phyloP scores from a whole-genome alignment of 192 early-diverging fungal species.

The Rhizophlyctis rosea region DNA sequence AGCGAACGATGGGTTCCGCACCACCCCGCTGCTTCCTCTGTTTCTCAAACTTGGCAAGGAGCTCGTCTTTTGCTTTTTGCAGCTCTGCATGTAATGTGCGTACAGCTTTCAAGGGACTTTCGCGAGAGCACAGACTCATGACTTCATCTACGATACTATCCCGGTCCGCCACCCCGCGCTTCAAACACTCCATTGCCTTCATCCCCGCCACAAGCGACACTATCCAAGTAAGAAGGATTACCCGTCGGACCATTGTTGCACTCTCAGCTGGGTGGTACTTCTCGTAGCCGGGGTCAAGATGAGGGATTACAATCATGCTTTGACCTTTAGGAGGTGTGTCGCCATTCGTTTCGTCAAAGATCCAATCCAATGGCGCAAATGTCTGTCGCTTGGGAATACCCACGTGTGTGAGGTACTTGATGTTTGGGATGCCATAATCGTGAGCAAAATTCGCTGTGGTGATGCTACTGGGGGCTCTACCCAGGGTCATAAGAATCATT shows the following conservation, averaged over 20 bases:
- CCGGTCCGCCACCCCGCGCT: background rate
- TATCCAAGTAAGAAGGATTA: constrained; percentile 20
- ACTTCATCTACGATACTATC: background rate
- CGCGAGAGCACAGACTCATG: too few species aligned
- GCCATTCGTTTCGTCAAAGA: background rate
- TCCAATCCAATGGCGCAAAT: background rate
- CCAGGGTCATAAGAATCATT: background rate
- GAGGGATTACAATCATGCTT: constrained; percentile 8
- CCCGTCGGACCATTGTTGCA: background rate
- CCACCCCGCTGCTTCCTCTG: too few species aligned
- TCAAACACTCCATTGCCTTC: background rate
- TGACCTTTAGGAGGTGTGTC: background rate
- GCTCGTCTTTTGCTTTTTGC: too few species aligned
- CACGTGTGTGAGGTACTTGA: background rate
- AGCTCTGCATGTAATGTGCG: too few species aligned
- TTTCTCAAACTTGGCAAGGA: too few species aligned
- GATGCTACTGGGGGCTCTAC: background rate
- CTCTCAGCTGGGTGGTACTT: constrained; percentile 9
- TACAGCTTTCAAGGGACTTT: too few species aligned
- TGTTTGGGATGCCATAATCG: background rate
- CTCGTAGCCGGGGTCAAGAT: constrained; percentile 16
- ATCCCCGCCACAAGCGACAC: constrained; percentile 14
- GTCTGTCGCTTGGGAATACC: background rate
- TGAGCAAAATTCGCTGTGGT: background rate
- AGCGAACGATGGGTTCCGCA: too few species aligned